Evolutionary conservation across 2,329 filamentous ascomycete species (phyloP), one percentile per base, ranked within the genome.

Genomic region (Pseudocercospora fijiensis): DNA sequence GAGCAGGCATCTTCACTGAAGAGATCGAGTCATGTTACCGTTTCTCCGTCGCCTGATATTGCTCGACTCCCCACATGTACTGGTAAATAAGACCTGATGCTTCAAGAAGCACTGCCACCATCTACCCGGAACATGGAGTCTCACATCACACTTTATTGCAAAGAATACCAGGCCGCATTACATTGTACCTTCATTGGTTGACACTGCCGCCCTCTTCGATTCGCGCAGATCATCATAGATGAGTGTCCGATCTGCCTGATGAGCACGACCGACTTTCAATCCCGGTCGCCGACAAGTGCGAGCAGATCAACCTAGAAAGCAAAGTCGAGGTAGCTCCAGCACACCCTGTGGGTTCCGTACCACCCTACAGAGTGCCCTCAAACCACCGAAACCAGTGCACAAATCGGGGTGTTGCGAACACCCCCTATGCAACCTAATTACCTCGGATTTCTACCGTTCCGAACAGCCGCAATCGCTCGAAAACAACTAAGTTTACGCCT

Each of bases 1-100:
- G 49, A 52, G 27, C 49, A 52, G n/a, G 49, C 49, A 52, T 52
- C 49, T 52, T 52, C 49, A 22, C 49, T 52, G 49, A 24, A 52
- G 20, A 52, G 24, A 52, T 52, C 49, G 49, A 27, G 49, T 52
- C 49, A 52, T 52, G 24, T 52, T 52, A 52, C 49, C 49, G 24
- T 16, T 9, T 28, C 13, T 52, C 49, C 22, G 49, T 26, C 24
- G 27, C 22, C 24, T 27, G 49, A 27, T 51, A 24, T 22, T 51
- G 47, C 47, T 26, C 47, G 22, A 51, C 47, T 51, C 20, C 47
- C 47, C 26, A 26, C n/a, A n/a, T n/a, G n/a, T 24, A 51, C 18
- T 26, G n/a, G n/a, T n/a, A n/a, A n/a, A n/a, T n/a, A n/a, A n/a
- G n/a, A n/a, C n/a, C n/a, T n/a, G n/a, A n/a, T n/a, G n/a, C n/a